These are phyloP conservation scores for Bryoerythrophyllum caledonicum DNA, from an alignment of 225 moss, liverwort and hornwort genomes.

Conservation along the genomic window DNA sequence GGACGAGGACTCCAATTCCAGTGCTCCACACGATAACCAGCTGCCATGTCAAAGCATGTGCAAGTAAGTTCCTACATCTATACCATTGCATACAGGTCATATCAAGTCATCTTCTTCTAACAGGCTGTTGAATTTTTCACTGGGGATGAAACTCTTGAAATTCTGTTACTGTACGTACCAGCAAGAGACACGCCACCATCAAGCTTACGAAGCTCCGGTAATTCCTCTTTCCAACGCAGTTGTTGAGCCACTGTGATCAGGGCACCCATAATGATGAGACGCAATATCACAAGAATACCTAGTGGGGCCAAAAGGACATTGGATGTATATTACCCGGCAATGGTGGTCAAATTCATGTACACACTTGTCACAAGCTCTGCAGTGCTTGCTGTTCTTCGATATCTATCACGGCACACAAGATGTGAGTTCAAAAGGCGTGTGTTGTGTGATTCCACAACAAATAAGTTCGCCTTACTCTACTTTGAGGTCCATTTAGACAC, in stretches of 20 bases:
- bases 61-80: not conserved
- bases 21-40: slow-evolving; percentile 76
- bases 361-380: slow-evolving; percentile 98
- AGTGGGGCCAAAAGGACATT: not conserved
- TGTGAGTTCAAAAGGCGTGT: not conserved
- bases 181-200: slow-evolving; percentile 79
- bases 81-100: not conserved
- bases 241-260: slow-evolving; percentile 86
- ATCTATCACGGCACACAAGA: slow-evolving; percentile 52
- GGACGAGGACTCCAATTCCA: slow-evolving; percentile 82
- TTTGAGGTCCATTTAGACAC: too few species aligned
- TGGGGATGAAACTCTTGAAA: not conserved
- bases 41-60: slow-evolving; percentile 43
- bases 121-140: not conserved
- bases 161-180: slow-evolving; percentile 47
- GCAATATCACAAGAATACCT: not conserved
- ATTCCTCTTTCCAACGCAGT: slow-evolving; percentile 93
- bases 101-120: not conserved
- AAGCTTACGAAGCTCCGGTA: slow-evolving; percentile 85
- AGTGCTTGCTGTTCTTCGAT: slow-evolving; percentile 92
- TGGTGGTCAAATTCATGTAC: slow-evolving; percentile 96
- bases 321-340: slow-evolving; percentile 64
- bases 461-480: too few species aligned
- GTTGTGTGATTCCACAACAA: not conserved
- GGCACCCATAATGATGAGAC: slow-evolving; percentile 2